Base-by-base conservation (phyloP, 2,329 filamentous ascomycete species). In the Raffaelea albimanens region DNA sequence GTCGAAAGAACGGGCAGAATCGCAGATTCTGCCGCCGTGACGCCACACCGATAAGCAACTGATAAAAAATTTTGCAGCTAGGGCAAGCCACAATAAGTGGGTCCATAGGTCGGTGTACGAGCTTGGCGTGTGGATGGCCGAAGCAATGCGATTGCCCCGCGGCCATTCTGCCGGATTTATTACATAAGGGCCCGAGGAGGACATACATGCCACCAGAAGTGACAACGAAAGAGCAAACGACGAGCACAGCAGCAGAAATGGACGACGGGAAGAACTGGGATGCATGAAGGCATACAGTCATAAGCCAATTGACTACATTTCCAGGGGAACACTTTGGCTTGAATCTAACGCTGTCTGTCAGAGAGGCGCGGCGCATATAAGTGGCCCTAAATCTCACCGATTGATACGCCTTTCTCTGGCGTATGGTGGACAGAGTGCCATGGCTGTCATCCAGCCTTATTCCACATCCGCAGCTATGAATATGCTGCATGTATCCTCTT, bases 11-110 rank as follows among this genome's bases (percentile, higher is more conserved):
- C 46, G 43, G 41, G 22, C 14, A 45, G 43, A 48, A 36, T 29
- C 33, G 40, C 48, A 53, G 50, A 52, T 55, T 55, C 53, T 55
- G 53, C 53, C 53, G 49, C 45, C 40, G 42, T 43, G 25, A 47
- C 51, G 46, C 47, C 51, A 43, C 49, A 40, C 29, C 45, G 53
- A 55, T 52, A 51, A 51, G 49, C 9, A 54, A 16, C 34, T 38
- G 34, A 38, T 38, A 38, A 38, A 38, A 38, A 38, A 38, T 38
- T 38, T 38, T 16, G 14, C 34, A 38, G 34, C 34, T 16, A 29
- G 47, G n/a, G 22, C 39, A 46, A 49, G 47, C 47, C 43, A 49
- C 47, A 49, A 38, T 38, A 3, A n/a, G 20, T 25, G 39, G 29
- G 20, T 29, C 29, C 20, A 21, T 19, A 42, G n/a, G 45, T 47